Conservation (phyloP, 2,329 filamentous ascomycete genomes). For the Penicillium sp. region DNA sequence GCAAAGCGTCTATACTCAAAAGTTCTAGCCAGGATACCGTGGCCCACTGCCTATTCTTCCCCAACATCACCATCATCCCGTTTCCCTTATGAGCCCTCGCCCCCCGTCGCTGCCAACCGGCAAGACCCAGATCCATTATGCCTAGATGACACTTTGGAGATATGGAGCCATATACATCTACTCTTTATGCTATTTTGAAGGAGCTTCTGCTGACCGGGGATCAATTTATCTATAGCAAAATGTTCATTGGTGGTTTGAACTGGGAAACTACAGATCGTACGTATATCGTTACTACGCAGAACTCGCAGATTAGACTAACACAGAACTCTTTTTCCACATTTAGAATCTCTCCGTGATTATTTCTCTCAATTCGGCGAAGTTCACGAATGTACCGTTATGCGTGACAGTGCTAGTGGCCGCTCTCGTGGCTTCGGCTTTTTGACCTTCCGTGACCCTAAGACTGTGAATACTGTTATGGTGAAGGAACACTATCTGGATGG, state of each 20-base stretch:
- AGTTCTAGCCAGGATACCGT: constrained; percentile 12
- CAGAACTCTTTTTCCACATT: background rate
- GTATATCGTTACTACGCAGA: constrained; percentile 38
- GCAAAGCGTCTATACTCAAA: constrained; percentile 19
- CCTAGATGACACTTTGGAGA: background rate
- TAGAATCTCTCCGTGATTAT: constrained; percentile 95
- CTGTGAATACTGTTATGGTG: constrained; percentile 98
- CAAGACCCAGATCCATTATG: no score
- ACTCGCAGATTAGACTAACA: background rate
- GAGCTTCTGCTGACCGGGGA: constrained; percentile 13
- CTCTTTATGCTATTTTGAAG: no score
- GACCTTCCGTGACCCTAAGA: constrained; percentile 96
- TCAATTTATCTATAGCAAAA: constrained; percentile 70
- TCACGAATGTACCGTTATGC: constrained; percentile 98
- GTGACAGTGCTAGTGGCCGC: constrained; percentile 88
- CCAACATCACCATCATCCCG: background rate
- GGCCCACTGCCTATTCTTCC: background rate
- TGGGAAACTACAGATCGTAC: constrained; percentile 99
- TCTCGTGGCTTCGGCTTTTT: constrained; percentile 96
- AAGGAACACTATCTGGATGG: constrained; percentile 98
- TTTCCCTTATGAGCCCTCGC: background rate
- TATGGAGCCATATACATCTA: no score
- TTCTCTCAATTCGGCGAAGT: constrained; percentile 98
- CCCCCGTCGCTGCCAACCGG: no score
- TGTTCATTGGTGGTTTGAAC: constrained; percentile 98